Percentiles rank a stretch among this genome's conserved stretches.
Conservation (phyloP, 83 land plant genomes). For the Picea mariana region DNA sequence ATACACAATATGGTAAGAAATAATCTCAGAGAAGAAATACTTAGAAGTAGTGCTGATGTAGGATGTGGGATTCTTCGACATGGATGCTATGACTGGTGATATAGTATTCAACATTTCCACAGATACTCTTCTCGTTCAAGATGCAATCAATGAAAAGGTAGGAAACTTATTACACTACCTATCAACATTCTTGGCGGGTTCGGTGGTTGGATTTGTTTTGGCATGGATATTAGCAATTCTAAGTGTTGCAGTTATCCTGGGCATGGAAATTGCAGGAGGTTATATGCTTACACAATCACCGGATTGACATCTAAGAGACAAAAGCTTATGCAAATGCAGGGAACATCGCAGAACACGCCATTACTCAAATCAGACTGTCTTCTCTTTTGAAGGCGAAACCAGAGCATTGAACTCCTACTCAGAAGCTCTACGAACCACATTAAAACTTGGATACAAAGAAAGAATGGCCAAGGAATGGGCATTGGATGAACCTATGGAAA, state of each 20-base stretch:
- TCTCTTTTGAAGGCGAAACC: constrained; percentile 84
- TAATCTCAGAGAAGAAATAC: no score
- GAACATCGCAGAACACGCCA: constrained; percentile 67
- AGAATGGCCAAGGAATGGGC: constrained; percentile 88
- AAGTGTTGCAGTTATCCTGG: constrained; percentile 79
- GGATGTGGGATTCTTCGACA: constrained; percentile 90
- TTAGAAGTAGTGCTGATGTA: constrained; percentile 79
- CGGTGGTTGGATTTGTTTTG: constrained; percentile 79
- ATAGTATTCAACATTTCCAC: constrained; percentile 82
- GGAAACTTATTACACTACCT: constrained; percentile 86
- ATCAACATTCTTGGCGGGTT: constrained; percentile 81
- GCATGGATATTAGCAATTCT: constrained; percentile 80
- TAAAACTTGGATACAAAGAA: constrained; percentile 80
- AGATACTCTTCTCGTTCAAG: constrained; percentile 84
- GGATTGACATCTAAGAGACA: constrained; percentile 83
- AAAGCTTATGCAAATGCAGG: constrained; percentile 84
- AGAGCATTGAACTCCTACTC: constrained; percentile 71
- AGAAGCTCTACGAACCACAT: constrained; percentile 67
- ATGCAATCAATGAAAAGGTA: constrained; percentile 94
- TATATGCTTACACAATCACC: constrained; percentile 78
- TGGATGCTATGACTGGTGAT: constrained; percentile 87
- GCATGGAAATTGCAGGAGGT: constrained; percentile 86
- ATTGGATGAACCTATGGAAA: constrained; percentile 89
- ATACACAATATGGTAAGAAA: no score
- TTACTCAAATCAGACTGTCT: constrained; percentile 88